Evolutionary conservation across 139 green algal species (phyloP).

Genomic region (Limnomonas spitsbergensis): DNA sequence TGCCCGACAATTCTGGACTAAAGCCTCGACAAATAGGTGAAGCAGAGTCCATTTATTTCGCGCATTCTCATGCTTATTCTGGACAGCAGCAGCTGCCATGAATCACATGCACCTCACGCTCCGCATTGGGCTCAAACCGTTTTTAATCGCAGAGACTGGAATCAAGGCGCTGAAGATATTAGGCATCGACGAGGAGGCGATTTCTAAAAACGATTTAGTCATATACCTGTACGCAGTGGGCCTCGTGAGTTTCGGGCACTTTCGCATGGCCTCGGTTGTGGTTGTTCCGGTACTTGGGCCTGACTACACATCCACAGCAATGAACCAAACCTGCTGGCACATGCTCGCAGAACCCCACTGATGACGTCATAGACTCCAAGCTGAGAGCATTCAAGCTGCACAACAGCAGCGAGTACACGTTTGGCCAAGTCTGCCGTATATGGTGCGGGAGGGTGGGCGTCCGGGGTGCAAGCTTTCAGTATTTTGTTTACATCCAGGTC

Average conservation of each 20-base stretch:
- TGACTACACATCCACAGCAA: not conserved
- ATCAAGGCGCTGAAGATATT: constrained; percentile 37
- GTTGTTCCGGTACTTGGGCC: not conserved
- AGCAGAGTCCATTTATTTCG: no score
- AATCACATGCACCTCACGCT: no score
- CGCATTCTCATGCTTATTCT: not conserved
- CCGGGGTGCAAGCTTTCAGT: no score
- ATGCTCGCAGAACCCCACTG: constrained; percentile 42
- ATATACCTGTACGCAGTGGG: constrained; percentile 49
- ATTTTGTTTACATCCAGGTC: no score
- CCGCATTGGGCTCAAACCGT: no score
- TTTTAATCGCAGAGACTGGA: constrained; percentile 30
- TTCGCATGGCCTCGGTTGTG: not conserved
- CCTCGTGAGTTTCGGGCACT: constrained; percentile 31
- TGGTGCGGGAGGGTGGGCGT: constrained; percentile 46
- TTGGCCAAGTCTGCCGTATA: constrained; percentile 47
- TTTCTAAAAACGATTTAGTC: constrained; percentile 41
- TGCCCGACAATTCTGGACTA: constrained; percentile 30
- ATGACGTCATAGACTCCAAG: constrained; percentile 49
- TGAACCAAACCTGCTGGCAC: not conserved
- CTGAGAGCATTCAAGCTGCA: constrained; percentile 38
- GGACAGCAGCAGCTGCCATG: not conserved
- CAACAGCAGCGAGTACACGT: constrained; percentile 27
- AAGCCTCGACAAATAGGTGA: constrained; percentile 24
- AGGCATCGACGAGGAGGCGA: constrained; percentile 19